A percentile compares a stretch with the other conserved stretches of the same genome.
Evolutionary conservation across 2,329 filamentous ascomycete species (phyloP).

Genomic region (Colletotrichum higginsianum): DNA sequence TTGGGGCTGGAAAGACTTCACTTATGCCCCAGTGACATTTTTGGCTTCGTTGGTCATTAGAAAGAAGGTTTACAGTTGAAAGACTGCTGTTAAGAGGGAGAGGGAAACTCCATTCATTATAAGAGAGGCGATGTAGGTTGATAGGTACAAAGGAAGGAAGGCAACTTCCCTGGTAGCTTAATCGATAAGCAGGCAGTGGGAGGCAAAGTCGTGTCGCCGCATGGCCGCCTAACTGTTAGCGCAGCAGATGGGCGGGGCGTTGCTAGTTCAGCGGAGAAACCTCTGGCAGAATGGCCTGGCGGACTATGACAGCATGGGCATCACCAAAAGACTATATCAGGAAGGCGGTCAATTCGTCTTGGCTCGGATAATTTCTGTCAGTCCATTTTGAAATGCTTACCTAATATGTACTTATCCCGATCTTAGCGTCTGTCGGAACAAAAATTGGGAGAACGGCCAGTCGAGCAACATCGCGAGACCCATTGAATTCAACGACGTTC

Average conservation of each 20-base stretch:
- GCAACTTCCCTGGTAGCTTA: conserved; percentile 34
- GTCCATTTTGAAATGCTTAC: conserved; percentile 7
- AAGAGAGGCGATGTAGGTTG: background rate
- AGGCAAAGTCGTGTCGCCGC: conserved; percentile 30
- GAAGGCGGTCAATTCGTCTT: conserved; percentile 17
- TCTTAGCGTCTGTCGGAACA: conserved; percentile 35
- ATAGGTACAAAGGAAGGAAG: background rate
- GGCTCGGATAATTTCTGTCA: background rate
- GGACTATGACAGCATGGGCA: conserved; percentile 11
- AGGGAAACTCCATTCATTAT: too few relatives aligned
- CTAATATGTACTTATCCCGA: conserved; percentile 30
- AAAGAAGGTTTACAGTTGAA: background rate
- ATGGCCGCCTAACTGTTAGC: conserved; percentile 19
- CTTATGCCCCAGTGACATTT: background rate
- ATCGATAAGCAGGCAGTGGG: conserved; percentile 38
- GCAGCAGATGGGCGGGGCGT: conserved; percentile 29
- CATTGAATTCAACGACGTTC: conserved; percentile 19
- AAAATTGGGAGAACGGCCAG: conserved; percentile 35
- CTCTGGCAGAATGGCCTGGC: conserved; percentile 17
- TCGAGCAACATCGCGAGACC: conserved; percentile 31
- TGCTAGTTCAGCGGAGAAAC: conserved; percentile 36
- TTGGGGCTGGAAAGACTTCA: conserved; percentile 4
- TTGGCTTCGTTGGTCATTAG: background rate
- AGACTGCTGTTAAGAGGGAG: too few relatives aligned
- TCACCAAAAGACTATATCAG: background rate